Conservation (phyloP, 140 eudicot genomes). For the Cichorium intybus region DNA sequence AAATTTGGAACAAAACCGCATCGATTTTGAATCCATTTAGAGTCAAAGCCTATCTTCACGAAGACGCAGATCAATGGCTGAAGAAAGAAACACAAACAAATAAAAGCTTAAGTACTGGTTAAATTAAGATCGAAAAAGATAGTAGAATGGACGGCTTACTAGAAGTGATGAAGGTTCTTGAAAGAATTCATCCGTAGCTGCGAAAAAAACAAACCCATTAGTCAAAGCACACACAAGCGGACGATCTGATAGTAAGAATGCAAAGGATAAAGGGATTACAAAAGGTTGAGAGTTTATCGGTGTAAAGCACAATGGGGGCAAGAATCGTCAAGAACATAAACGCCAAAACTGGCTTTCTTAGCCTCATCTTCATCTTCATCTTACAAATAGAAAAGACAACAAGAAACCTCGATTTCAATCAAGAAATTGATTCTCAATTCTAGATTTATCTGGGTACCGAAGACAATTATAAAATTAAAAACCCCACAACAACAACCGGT, state of each 20-base stretch:
- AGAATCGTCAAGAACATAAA: slow-evolving; percentile 13
- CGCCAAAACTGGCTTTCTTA: slow-evolving; percentile 10
- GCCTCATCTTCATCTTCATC: slow-evolving; percentile 1
- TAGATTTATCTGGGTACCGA: too few species aligned
- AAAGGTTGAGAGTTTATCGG: slow-evolving; percentile 19
- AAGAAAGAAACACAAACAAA: not conserved
- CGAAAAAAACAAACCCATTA: not conserved
- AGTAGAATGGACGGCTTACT: not conserved
- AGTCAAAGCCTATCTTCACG: too few species aligned
- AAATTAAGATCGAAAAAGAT: not conserved
- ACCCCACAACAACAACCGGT: too few species aligned
- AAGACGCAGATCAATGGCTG: slow-evolving; percentile 17
- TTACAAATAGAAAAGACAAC: too few species aligned
- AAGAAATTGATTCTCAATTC: too few species aligned
- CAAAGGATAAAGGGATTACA: slow-evolving; percentile 12
- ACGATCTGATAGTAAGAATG: slow-evolving; percentile 13
- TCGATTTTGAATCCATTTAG: too few species aligned
- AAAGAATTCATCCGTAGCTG: slow-evolving; percentile 14
- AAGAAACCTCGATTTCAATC: too few species aligned
- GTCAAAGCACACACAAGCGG: not conserved
- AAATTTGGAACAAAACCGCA: too few species aligned
- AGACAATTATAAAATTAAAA: too few species aligned
- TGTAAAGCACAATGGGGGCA: slow-evolving; percentile 18
- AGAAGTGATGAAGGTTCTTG: slow-evolving; percentile 19
- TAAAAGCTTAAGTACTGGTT: not conserved